Conservation (phyloP, 176 grass and related monocot genomes). For the Juncus effusus region DNA sequence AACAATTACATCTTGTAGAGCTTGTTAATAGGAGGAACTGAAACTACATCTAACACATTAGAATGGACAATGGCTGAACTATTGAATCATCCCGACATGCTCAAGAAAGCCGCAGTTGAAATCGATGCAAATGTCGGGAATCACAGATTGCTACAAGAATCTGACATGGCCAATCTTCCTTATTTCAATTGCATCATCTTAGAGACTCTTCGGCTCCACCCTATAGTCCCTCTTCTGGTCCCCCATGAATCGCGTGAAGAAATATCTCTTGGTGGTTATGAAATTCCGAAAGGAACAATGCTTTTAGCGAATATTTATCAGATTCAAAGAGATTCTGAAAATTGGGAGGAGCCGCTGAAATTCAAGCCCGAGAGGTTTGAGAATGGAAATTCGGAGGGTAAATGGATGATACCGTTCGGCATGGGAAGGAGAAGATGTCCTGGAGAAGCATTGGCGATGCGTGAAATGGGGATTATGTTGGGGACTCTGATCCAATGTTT, state of each 20-base stretch:
- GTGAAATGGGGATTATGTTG: conserved; percentile 21
- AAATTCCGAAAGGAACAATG: conserved; percentile 31
- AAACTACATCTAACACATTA: conserved; percentile 13
- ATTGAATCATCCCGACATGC: conserved; percentile 20
- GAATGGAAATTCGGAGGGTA: background rate
- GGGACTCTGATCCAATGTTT: conserved; percentile 35
- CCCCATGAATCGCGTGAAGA: conserved; percentile 25
- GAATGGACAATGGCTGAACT: conserved; percentile 34
- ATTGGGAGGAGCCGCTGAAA: conserved; percentile 25
- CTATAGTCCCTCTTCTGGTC: conserved; percentile 14
- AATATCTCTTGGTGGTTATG: conserved; percentile 19
- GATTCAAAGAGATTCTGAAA: conserved; percentile 25
- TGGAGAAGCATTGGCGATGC: conserved; percentile 29
- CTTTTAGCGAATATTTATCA: conserved; percentile 30
- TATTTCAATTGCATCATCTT: conserved; percentile 27
- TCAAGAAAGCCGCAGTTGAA: conserved; percentile 14
- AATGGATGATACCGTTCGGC: conserved; percentile 29
- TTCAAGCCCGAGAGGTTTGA: conserved; percentile 32
- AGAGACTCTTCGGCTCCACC: conserved; percentile 33
- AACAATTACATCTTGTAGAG: conserved; percentile 5
- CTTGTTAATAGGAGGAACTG: conserved; percentile 29
- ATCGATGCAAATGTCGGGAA: conserved; percentile 20
- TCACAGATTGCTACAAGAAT: conserved; percentile 21
- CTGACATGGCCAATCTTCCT: conserved; percentile 32
- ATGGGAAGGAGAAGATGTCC: conserved; percentile 28